Percentiles rank a stretch among this genome's conserved stretches.
These are phyloP conservation scores for Voacanga thouarsii DNA, from an alignment of 257 asterid genomes.

Conservation along the genomic window DNA sequence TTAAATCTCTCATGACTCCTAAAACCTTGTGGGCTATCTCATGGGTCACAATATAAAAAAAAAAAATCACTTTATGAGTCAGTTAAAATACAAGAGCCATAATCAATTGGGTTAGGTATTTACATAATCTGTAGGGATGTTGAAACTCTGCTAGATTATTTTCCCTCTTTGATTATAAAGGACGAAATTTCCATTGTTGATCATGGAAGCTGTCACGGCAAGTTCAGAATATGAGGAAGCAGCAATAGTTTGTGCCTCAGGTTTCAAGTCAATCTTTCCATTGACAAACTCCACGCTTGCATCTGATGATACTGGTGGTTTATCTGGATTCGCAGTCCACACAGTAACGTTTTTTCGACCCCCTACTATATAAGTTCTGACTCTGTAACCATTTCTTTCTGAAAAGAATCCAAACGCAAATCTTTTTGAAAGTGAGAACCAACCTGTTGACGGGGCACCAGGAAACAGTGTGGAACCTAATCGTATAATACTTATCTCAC, in stretches of 20 bases:
- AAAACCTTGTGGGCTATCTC: too few species aligned
- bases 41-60: too few species aligned
- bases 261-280: slow-evolving; percentile 18
- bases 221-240: background rate
- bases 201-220: slow-evolving; percentile 18
- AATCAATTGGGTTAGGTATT: too few species aligned
- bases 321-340: slow-evolving; percentile 25
- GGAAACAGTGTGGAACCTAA: slow-evolving; percentile 22
- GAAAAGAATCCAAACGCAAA: slow-evolving; percentile 23
- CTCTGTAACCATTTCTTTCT: slow-evolving; percentile 23
- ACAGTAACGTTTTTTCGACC: slow-evolving; percentile 14
- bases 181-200: slow-evolving; percentile 25
- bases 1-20: too few species aligned
- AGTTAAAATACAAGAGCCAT: too few species aligned
- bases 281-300: slow-evolving; percentile 17
- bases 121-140: slow-evolving; percentile 9
- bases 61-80: too few species aligned
- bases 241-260: slow-evolving; percentile 4
- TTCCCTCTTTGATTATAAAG: slow-evolving; percentile 6
- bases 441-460: slow-evolving; percentile 3
- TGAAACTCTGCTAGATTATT: slow-evolving; percentile 21
- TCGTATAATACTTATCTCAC: background rate
- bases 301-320: slow-evolving; percentile 6
- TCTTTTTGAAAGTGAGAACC: slow-evolving; percentile 23
- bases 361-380: slow-evolving; percentile 25